Base-by-base conservation (phyloP, 495 filamentous ascomycete species). In the Hyphodiscus hymeniophilus region DNA sequence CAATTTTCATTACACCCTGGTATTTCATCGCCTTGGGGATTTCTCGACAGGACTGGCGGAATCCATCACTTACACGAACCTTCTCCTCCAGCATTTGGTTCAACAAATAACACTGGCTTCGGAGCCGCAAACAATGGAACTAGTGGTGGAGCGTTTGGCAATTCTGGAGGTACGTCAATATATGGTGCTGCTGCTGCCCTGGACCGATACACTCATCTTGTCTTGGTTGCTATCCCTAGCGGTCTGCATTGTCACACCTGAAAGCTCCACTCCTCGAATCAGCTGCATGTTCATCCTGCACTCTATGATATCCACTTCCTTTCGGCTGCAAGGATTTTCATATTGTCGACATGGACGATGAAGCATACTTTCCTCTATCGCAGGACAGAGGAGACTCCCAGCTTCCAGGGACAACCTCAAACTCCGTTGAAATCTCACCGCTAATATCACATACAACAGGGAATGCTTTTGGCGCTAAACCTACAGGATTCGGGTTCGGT, bases 71-170 rank as follows among this genome's bases (percentile, higher is more conserved):
- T 65, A 62, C 59, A 52, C 45, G 47, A 59, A 55, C 51, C 56
- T 58, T 63, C 52, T 53, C 44, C 44, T 52, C 42, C 17, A 69
- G 73, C 70, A 15, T 81, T 82, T 59, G 79, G 79, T 32, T 42
- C 72, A 26, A 66, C 63, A 23, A 54, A 60, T 22, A 65, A 65
- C 22, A 53, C 65, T 44, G 64, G 63, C 26, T 75, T 73, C 55
- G 71, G 71, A 13, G 56, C 58, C 24, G 67, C 76, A 18, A 53
- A 46, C n/a, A 55, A 42, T 11, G 68, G 67, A 38, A 67, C 70
- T 31, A 64, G 73, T 28, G 71, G 75, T 41, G 72, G 75, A n/a
- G 71, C 76, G 38, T 58, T 58, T 26, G 58, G 59, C 26, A 42
- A 47, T 42, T 50, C 55, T 54, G 58, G 59, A 57, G 59, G 59